A percentile compares a stretch with the other conserved stretches of the same genome.
These are phyloP conservation scores for Brassica cretica DNA, from an alignment of 345 rosid genomes.

Conservation along the genomic window DNA sequence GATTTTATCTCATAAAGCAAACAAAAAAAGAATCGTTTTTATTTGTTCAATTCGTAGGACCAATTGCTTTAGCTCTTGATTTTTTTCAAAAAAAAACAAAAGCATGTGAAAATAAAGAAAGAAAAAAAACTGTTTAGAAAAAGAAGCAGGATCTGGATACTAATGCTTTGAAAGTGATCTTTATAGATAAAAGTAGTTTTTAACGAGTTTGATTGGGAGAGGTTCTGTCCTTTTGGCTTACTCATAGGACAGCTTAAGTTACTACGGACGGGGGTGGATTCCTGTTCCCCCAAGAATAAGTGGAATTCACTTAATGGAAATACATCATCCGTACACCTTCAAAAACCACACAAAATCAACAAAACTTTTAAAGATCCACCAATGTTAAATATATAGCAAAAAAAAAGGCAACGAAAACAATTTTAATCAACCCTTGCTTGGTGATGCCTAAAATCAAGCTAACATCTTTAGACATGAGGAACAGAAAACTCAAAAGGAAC, in stretches of 20 bases:
- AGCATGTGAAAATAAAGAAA: not conserved
- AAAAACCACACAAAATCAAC: not conserved
- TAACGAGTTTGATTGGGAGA: not conserved
- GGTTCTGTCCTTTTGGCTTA: conserved; percentile 2
- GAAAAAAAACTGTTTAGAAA: not conserved
- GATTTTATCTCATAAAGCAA: conserved; percentile 30
- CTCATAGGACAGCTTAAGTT: not conserved
- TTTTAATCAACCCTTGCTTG: not conserved
- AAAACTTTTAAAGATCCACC: not conserved
- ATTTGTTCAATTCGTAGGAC: conserved; percentile 32
- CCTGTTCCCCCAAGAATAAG: not conserved
- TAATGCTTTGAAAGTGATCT: not conserved
- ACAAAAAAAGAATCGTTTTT: conserved; percentile 28
- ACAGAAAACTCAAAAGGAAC: not conserved
- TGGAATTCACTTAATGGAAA: not conserved
- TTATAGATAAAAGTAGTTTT: not conserved
- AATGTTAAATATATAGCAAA: not conserved
- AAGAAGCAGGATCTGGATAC: not conserved
- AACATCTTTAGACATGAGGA: no score
- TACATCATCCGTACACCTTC: not conserved
- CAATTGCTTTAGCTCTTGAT: conserved; percentile 16
- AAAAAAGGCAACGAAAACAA: not conserved
- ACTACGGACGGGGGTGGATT: not conserved
- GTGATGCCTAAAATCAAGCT: not conserved
- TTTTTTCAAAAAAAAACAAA: not conserved